Evolutionary conservation across 2,329 filamentous ascomycete genomes (phyloP).

Genomic region (Fusarium caatingaense): DNA sequence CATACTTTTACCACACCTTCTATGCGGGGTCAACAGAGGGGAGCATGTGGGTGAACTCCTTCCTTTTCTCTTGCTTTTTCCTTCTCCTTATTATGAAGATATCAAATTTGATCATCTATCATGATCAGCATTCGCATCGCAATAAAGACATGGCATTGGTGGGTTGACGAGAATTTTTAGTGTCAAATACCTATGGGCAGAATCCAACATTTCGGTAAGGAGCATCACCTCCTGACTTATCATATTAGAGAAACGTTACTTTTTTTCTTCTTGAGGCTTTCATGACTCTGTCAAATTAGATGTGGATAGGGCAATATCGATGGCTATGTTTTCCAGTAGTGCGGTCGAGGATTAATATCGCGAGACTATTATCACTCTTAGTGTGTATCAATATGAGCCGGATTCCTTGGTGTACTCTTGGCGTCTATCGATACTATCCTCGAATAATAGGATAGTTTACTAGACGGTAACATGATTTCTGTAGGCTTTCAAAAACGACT

Average conservation of each 20-base stretch:
- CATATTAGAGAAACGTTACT: not conserved
- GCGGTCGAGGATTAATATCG: not conserved
- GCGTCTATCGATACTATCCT: not conserved
- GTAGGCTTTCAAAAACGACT: not conserved
- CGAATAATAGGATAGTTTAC: not conserved
- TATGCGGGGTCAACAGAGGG: not conserved
- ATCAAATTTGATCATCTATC: not conserved
- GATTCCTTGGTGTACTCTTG: not conserved
- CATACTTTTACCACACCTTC: not conserved
- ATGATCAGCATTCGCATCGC: not conserved
- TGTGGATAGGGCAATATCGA: constrained; percentile 1
- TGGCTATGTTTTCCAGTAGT: not conserved
- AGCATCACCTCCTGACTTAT: not conserved
- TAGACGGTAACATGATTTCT: not conserved
- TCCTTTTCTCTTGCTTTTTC: not conserved
- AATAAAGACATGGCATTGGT: not conserved
- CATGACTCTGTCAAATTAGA: constrained; percentile 6
- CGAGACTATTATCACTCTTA: not conserved
- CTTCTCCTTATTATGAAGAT: not conserved
- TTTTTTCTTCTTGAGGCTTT: not conserved
- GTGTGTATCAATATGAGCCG: not conserved
- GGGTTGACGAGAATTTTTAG: not conserved
- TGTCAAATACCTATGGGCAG: not conserved
- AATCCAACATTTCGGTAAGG: not conserved
- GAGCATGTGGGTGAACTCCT: not conserved